Base-by-base conservation (phyloP, 148 eudicot species). In the Polygonum aviculare region DNA sequence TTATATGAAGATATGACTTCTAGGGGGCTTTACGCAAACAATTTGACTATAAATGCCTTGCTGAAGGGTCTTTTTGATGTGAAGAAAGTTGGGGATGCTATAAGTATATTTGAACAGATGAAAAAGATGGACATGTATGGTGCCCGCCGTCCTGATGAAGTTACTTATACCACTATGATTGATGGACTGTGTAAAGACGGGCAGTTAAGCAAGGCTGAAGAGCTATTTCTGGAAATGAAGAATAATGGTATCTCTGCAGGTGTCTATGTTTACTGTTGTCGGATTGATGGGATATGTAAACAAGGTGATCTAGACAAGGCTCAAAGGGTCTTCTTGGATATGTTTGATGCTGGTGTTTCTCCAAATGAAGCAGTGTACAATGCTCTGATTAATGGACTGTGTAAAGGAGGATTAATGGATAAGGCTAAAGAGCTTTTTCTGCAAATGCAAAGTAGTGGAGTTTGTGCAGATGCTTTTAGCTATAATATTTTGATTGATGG, bases 171-270 rank as follows among this genome's bases (percentile, higher is more conserved):
- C 54, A 77, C 52, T 22, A 36, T 85, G 45, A 78, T 85, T 8
- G 83, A 81, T 10, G 65, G 81, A 31, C 81, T 82, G 14, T 81
- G 81, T 77, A 79, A 83, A 76, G 75, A 60, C 12, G 78, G 72
- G 69, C 15, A 44, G 14, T 21, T 75, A 72, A 81, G 41, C 14
- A 69, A 71, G 59, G 84, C 81, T 70, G 70, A 79, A 12, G 40
- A 51, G 2, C 69, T 83, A 49, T 78, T 81, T n/a, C 7, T 51
- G 12, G 78, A 78, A 33, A 69, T 78, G 83, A 48, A 63, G 19
- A 33, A 31, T 33, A 41, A 60, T 1, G 76, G 76, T 5, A 49
- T 75, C 35, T 60, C 40, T 4, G 79, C 82, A 1, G 44, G 80
- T 78, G 85, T 84, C 60, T 59, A 82, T 26, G 63, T 63, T 11